Conservation (phyloP, 1,284 basidiomycete species). For the Pseudozyma tsukubaensis region DNA sequence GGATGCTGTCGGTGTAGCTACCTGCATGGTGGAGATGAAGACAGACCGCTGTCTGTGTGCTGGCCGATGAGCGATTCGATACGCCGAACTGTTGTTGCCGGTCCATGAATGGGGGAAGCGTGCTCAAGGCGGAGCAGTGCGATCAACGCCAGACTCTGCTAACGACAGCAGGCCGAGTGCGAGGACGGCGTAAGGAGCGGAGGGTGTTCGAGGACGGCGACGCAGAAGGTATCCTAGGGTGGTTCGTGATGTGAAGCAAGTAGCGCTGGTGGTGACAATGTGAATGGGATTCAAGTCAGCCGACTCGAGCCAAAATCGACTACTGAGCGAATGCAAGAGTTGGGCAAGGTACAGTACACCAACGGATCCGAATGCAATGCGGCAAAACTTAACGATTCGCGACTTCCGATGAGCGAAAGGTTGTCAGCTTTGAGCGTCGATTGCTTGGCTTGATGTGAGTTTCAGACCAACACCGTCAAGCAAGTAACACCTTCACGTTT, state of each 20-base stretch:
- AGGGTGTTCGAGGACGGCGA: no score
- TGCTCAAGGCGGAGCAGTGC: no score
- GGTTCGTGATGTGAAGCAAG: neutral
- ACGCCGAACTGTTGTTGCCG: neutral
- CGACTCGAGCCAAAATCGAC: constrained; percentile 16
- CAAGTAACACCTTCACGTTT: no score
- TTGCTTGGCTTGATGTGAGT: no score
- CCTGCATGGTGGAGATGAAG: constrained; percentile 16
- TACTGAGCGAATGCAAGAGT: neutral
- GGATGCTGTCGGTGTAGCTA: constrained; percentile 4
- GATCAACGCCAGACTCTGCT: no score
- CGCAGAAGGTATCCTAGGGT: neutral
- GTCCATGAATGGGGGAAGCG: no score
- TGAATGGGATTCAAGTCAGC: constrained; percentile 12
- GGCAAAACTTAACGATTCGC: constrained; percentile 5
- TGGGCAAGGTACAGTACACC: neutral
- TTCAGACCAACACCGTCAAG: no score
- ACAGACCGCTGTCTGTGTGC: neutral
- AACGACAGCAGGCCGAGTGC: no score
- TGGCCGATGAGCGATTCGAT: neutral
- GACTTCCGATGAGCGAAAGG: constrained; percentile 4
- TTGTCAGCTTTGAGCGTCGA: neutral
- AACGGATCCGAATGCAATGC: constrained; percentile 12
- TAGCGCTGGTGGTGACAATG: neutral
- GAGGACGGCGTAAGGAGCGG: no score